These are phyloP conservation scores for Eimeria praecox DNA, from an alignment of 169 alveolate species.

Conservation along the genomic window DNA sequence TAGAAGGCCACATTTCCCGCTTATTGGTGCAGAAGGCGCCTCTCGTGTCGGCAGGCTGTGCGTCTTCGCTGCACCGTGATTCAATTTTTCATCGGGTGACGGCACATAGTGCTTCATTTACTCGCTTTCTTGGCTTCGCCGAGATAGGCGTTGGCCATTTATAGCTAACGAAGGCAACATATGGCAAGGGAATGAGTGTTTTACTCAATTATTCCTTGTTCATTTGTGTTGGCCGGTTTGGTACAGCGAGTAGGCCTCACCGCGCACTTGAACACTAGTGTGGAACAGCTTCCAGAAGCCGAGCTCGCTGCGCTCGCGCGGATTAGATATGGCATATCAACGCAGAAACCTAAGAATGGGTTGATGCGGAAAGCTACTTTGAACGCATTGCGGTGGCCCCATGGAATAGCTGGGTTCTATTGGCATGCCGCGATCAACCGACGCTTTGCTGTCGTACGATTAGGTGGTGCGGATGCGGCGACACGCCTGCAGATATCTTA, in stretches of 20 bases:
- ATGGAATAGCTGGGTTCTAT: background rate
- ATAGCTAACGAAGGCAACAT: background rate
- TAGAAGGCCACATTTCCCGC: background rate
- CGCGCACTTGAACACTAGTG: background rate
- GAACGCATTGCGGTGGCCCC: background rate
- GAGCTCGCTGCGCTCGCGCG: background rate
- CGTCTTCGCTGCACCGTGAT: background rate
- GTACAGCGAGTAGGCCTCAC: background rate
- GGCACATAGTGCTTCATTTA: background rate
- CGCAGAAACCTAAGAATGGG: background rate
- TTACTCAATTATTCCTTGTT: background rate
- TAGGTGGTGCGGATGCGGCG: constrained; percentile 14
- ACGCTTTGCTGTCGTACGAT: background rate
- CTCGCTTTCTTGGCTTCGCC: background rate
- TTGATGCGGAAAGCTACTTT: background rate
- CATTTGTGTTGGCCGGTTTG: background rate
- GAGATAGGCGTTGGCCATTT: background rate
- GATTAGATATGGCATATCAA: background rate
- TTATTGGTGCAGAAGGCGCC: background rate
- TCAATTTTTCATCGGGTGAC: background rate
- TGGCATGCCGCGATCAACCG: background rate
- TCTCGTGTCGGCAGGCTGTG: background rate
- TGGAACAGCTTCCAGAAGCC: background rate
- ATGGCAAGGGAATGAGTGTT: background rate
- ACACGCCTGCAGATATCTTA: background rate